A percentile compares a stretch with the other conserved stretches of the same genome.
phyloP scores from a whole-genome alignment of 306 rosid genomes.

The Luffa acutangula region DNA sequence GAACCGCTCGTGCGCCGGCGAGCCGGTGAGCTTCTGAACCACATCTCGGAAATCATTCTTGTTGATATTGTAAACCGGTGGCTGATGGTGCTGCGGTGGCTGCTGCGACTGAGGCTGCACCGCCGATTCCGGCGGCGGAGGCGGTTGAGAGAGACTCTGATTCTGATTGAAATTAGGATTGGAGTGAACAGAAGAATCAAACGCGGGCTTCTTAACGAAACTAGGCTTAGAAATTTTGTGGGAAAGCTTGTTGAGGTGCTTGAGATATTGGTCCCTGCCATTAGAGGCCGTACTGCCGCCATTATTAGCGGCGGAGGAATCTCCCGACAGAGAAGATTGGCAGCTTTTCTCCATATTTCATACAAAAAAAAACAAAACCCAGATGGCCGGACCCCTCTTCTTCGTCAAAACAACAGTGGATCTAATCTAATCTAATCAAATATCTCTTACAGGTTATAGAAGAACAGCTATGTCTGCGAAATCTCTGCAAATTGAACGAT shows the following conservation, averaged over 20 bases:
- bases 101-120: conserved; percentile 11
- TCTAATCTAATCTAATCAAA: neutral
- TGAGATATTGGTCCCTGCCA: conserved; percentile 47
- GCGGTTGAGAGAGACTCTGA: conserved; percentile 14
- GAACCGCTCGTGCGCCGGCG: conserved; percentile 86
- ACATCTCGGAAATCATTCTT: conserved; percentile 91
- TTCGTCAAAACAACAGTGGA: neutral
- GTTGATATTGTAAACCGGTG: conserved; percentile 95
- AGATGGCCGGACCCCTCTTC: neutral
- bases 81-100: conserved; percentile 62
- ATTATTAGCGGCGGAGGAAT: conserved; percentile 11
- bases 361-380: neutral
- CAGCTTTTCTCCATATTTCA: conserved; percentile 29
- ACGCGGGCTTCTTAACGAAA: conserved; percentile 28
- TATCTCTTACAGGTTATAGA: neutral
- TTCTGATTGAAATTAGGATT: conserved; percentile 7
- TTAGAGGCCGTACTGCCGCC: neutral
- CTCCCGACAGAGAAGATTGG: conserved; percentile 28
- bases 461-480: neutral
- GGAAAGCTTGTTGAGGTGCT: conserved; percentile 79
- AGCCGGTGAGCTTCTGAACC: conserved; percentile 93
- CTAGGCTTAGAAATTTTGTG: conserved; percentile 86
- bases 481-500: neutral
- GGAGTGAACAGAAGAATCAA: conserved; percentile 18
- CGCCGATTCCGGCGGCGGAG: neutral